Base-by-base conservation (phyloP, 305 asterid genomes). In the Ajuga reptans region DNA sequence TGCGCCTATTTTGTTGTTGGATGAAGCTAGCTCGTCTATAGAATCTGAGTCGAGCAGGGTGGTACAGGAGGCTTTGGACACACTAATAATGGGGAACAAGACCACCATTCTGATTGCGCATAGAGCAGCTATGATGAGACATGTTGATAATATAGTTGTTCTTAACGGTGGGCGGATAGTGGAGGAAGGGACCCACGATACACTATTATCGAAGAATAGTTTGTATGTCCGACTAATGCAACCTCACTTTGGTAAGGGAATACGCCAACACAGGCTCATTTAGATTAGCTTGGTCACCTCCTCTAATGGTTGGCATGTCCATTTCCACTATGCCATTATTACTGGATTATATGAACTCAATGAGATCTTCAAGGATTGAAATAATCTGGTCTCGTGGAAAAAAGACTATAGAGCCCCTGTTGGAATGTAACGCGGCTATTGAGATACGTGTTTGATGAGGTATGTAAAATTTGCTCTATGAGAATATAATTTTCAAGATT, bases 41-140 rank as follows among this genome's bases (percentile, higher is more conserved):
- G 99, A 94, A 76, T 91, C 97, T 0, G 99, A 94, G 73, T 94
- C 99, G 1, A 94, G 99, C 70, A 73, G 96, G 51, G 99, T 94
- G 39, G 86, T 94, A 43, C 99, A 94, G 75, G 99, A 94, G 79
- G 97, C 99, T 52, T 90, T 94, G 18, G 99, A 89, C 73, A 94
- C 99, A 16, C 89, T 94, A 14, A 68, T 94, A 29, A 91, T 94
- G 97, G 99, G 99, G 63, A 94, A 94, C 86, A 94, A 94, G 73
- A 94, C 99, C 37, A 85, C 97, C 50, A 84, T 94, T 66, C 83
- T 94, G 21, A 91, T 94, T 49, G 99, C 97, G 11, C 99, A 94
- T 71, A 79, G 99, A 57, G 97, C 99, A 47, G 99, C 99, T 70
- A 89, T 91, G 97, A 94, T 94, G 99, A 87, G 96, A 77, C 99